Base-by-base conservation (phyloP, 108 stramenopile genomes). In the Schizochytrium sp. region DNA sequence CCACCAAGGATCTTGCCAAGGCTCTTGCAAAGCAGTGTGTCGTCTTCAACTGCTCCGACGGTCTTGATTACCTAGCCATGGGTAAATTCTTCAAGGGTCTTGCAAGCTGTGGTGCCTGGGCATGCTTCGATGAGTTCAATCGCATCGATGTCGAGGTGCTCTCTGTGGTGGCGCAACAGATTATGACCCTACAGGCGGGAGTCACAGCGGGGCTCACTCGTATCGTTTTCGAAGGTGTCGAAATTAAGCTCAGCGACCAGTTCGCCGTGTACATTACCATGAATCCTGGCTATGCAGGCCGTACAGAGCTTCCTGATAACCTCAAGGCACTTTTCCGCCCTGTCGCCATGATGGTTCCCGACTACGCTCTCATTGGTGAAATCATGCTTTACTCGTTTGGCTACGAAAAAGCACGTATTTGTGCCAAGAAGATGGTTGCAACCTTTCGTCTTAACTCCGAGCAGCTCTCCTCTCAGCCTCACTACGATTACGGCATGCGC, bases 61-160 rank as follows among this genome's bases (percentile, higher is more conserved):
- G 95, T n/a, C 89, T 94, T 0, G 94, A 94, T 87, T 95, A 94
- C 92, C 92, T 94, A 60, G 94, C 94, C 72, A 95, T 95, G 94
- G 94, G 93, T 25, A 94, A 94, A 87, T 94, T 95, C 87, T 95
- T 95, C 92, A 94, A 94, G 87, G 95, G 95, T 19, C 89, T 95
- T 5, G 94, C 94, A 5, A 72, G 93, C 21, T 93, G 94, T 83
- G 95, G 95, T 29, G 94, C 94, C 28, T 95, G 95, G 95, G 95
- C 94, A 0, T 95, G 95, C 91, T 95, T 95, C 72, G 95, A 95
- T 69, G 95, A 95, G 89, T 95, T 95, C 92, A 95, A 95, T 87
- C 93, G 95, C 48, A 95, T 95, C 90, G 93, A 95, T 58, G 94
- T 95, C 57, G 95, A 95, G 91, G 95, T 95, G 71, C 91, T 95